A percentile compares a stretch with the other conserved stretches of the same genome.
Conservation (phyloP, 768 basidiomycete species). For the Paxillus ammoniavirescens region DNA sequence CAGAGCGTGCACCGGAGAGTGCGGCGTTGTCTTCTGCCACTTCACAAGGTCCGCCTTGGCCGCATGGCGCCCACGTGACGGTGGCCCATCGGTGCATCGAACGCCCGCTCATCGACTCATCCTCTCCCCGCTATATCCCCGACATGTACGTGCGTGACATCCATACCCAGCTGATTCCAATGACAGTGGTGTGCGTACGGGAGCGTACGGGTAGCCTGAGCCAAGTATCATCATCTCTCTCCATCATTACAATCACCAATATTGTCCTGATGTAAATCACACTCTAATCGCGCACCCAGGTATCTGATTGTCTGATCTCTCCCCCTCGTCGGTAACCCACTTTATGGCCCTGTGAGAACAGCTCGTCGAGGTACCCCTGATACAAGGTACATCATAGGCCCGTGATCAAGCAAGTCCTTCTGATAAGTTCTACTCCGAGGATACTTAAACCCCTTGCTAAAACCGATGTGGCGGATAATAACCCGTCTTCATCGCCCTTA, state of each 20-base stretch:
- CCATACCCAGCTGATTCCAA: background rate
- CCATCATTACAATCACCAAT: background rate
- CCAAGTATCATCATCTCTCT: background rate
- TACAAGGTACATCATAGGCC: background rate
- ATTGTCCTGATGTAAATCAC: background rate
- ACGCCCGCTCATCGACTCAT: no score
- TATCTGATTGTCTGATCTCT: background rate
- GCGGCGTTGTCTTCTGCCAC: no score
- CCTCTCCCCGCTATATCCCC: background rate
- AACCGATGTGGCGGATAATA: background rate
- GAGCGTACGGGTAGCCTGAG: background rate
- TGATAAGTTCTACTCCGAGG: background rate
- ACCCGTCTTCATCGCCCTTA: background rate
- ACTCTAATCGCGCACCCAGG: background rate
- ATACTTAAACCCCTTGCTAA: background rate
- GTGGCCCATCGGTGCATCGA: no score
- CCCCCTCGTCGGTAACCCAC: background rate
- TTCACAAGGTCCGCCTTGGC: no score
- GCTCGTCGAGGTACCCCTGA: background rate
- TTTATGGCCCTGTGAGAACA: background rate
- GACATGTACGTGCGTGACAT: background rate
- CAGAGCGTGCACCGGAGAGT: no score
- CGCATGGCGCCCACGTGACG: no score
- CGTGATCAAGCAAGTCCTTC: background rate
- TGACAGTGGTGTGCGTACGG: no score